A percentile compares a stretch with the other conserved stretches of the same genome.
Evolutionary conservation across 1,284 basidiomycete species (phyloP).

Genomic region (Malassezia psittaci): DNA sequence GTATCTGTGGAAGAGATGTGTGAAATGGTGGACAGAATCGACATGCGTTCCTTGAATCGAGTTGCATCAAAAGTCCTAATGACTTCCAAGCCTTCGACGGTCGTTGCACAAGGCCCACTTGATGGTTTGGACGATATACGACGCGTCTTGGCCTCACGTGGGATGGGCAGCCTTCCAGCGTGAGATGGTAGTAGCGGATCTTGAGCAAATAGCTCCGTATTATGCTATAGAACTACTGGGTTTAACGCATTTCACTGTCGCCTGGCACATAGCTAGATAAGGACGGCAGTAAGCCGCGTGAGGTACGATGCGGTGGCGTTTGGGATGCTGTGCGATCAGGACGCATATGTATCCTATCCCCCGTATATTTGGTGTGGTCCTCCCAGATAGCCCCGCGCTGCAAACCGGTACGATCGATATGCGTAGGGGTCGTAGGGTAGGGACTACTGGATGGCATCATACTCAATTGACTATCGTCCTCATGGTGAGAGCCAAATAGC

Average conservation of each 20-base stretch:
- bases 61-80: constrained; percentile 66
- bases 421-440: constrained; percentile 4
- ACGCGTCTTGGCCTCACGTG: constrained; percentile 27
- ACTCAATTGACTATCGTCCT: not conserved
- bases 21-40: constrained; percentile 71
- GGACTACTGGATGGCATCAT: constrained; percentile 2
- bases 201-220: no score
- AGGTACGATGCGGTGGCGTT: no score
- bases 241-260: not conserved
- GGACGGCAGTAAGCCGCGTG: not conserved
- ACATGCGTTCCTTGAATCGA: constrained; percentile 59
- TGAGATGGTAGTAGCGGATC: no score
- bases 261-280: not conserved
- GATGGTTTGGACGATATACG: constrained; percentile 37
- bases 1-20: constrained; percentile 85
- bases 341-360: not conserved
- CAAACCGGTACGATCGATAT: not conserved
- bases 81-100: constrained; percentile 33
- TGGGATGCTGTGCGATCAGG: not conserved
- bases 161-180: constrained; percentile 15
- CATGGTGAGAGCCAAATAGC: not conserved
- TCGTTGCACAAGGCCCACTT: constrained; percentile 39
- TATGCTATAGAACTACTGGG: no score
- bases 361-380: not conserved
- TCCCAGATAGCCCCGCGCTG: not conserved